Evolutionary conservation across 306 rosid species (phyloP).

Genomic region (Acacia melanoxylon): DNA sequence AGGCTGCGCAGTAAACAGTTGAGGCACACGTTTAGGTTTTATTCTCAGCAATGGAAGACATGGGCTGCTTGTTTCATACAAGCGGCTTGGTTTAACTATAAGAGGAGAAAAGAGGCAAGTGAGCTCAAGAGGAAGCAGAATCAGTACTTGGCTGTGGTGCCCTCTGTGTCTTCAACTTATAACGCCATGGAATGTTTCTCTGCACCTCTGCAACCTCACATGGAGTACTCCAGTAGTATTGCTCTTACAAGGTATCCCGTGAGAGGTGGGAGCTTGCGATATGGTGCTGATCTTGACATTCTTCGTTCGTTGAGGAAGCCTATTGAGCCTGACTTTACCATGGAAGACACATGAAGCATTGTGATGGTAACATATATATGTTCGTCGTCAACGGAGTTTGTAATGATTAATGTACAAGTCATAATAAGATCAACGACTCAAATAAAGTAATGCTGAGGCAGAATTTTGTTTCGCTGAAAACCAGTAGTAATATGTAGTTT

Average conservation of each 20-base stretch:
- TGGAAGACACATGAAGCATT: constrained; percentile 28
- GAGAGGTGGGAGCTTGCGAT: constrained; percentile 47
- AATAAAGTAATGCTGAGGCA: constrained; percentile 9
- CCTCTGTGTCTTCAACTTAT: neutral
- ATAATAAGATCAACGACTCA: neutral
- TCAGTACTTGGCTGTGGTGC: neutral
- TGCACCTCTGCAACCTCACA: constrained; percentile 38
- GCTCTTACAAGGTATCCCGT: constrained; percentile 17
- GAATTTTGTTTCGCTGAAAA: neutral
- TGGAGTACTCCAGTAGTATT: constrained; percentile 8
- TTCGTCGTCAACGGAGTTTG: neutral
- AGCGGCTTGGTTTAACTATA: constrained; percentile 65
- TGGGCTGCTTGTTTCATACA: constrained; percentile 71
- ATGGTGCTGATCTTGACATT: constrained; percentile 43
- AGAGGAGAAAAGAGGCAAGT: constrained; percentile 39
- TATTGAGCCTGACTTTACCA: constrained; percentile 52
- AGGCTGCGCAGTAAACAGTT: constrained; percentile 55
- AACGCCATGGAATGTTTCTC: constrained; percentile 35
- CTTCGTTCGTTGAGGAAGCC: constrained; percentile 53
- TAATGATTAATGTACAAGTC: neutral
- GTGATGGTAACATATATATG: neutral
- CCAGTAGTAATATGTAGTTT: too few relatives aligned
- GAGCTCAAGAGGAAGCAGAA: constrained; percentile 44
- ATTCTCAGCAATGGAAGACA: constrained; percentile 58
- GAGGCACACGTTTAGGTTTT: constrained; percentile 49